These are phyloP conservation scores for Mycena chlorophos DNA, from an alignment of 768 basidiomycete species.

Conservation along the genomic window DNA sequence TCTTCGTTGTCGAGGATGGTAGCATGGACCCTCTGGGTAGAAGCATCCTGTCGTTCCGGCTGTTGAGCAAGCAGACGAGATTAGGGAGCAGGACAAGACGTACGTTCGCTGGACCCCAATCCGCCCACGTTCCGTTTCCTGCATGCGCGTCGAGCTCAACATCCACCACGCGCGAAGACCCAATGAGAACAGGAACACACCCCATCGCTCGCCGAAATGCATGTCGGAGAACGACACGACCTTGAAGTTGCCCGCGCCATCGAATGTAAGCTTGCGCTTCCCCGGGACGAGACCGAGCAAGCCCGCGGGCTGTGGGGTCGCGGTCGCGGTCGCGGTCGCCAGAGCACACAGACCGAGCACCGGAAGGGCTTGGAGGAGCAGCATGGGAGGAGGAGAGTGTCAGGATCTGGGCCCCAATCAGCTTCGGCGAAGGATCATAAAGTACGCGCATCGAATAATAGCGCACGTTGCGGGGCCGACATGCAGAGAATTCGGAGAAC, in stretches of 20 bases:
- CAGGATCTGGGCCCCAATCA: too few species aligned
- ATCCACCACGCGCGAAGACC: too few species aligned
- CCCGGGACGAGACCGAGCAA: slow-evolving; percentile 2
- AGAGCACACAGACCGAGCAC: too few species aligned
- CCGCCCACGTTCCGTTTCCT: not conserved
- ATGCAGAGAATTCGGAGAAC: too few species aligned
- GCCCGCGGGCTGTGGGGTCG: too few species aligned
- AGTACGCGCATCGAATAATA: too few species aligned
- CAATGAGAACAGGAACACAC: slow-evolving; percentile 15
- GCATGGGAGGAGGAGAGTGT: too few species aligned
- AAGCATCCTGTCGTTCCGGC: slow-evolving; percentile 8
- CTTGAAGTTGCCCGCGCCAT: slow-evolving; percentile 19
- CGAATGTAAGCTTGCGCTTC: slow-evolving; percentile 16
- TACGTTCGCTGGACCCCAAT: not conserved
- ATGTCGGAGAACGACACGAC: slow-evolving; percentile 23
- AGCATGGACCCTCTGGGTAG: slow-evolving; percentile 10
- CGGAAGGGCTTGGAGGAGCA: too few species aligned
- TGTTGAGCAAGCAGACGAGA: not conserved
- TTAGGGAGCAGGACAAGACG: not conserved
- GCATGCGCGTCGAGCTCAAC: too few species aligned
- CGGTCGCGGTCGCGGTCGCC: too few species aligned
- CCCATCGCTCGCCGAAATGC: slow-evolving; percentile 21
- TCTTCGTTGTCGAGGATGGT: slow-evolving; percentile 6
- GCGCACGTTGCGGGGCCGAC: too few species aligned
- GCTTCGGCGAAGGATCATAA: too few species aligned